Evolutionary conservation across 371 early-diverging fungal genomes (phyloP).

Genomic region (Zopfochytrium polystomum): DNA sequence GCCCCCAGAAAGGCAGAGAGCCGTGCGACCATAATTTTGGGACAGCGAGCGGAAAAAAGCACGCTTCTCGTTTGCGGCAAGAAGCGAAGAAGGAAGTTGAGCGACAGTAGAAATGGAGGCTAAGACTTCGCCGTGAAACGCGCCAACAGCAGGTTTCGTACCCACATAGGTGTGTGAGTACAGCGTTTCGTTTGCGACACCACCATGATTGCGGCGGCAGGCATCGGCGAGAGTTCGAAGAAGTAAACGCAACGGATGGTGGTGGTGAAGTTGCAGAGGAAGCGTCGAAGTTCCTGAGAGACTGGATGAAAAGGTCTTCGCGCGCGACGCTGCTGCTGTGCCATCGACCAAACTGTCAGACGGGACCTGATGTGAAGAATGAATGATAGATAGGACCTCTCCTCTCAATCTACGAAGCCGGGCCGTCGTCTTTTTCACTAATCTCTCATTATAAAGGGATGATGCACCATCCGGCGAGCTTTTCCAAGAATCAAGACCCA

Average conservation of each 20-base stretch:
- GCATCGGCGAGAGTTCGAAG: too few species aligned
- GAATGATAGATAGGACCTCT: not conserved
- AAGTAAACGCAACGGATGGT: too few species aligned
- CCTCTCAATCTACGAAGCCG: conserved; percentile 32
- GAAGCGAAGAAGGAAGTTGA: conserved; percentile 9
- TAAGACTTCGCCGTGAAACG: conserved; percentile 37
- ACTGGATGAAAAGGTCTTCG: conserved; percentile 11
- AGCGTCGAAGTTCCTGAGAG: conserved; percentile 44
- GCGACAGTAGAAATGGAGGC: conserved; percentile 39
- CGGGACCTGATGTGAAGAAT: too few species aligned
- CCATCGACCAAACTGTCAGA: too few species aligned
- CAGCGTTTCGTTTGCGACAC: conserved; percentile 68
- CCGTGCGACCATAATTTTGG: conserved; percentile 48
- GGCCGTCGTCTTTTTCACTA: conserved; percentile 64
- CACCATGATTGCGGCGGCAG: conserved; percentile 75
- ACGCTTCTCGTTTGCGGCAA: conserved; percentile 33
- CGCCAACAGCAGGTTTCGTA: conserved; percentile 44
- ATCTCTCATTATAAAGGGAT: conserved; percentile 63
- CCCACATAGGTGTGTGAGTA: conserved; percentile 47
- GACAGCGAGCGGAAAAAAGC: conserved; percentile 38
- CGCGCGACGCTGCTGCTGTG: not conserved
- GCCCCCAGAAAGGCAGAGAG: conserved; percentile 55
- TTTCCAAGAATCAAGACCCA: conserved; percentile 74
- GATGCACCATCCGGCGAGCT: conserved; percentile 52
- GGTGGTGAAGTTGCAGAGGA: too few species aligned